Evolutionary conservation across 164 flowering plant genomes (phyloP), one percentile per base, ranked within the genome.

Genomic region (Aristolochia fimbriata): DNA sequence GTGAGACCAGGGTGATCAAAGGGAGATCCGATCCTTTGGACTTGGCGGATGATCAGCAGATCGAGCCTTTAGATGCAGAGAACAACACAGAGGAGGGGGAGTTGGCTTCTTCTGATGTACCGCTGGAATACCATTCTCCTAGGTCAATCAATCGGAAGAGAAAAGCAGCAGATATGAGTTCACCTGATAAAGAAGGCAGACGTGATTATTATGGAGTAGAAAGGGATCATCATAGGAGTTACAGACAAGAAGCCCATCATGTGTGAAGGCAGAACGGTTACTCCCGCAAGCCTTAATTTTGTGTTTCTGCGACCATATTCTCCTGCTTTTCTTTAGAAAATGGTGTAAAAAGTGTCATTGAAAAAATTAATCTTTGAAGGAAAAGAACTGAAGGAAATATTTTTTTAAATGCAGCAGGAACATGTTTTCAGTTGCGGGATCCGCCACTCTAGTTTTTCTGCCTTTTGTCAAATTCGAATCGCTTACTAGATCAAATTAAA

Each of bases 41-140:
- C 43, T 37, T 6, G 9, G 43, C 43, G 43, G 43, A 37, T 37
- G 12, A 37, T 37, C 43, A 37, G 43, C 43, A 37, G 43, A 6
- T 7, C 12, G 43, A 64, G 27, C 22, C 23, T 6, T 13, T 30
- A 15, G 47, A 46, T n/a, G 55, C 21, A 17, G 43, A 31, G 30
- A 72, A 69, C 41, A 65, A 59, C 55, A 77, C 73, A 3, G 86
- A 84, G 64, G 89, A 84, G 64, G 86, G 86, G 54, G 86, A 81
- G 68, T 60, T 84, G 19, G 66, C 76, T 6, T 57, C 68, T 22
- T 57, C 55, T 51, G 78, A 74, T 63, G 21, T 50, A n/a, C 70
- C 70, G 41, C 58, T 48, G 47, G 82, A 61, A 20, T 47, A 67
- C 49, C 72, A 46, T 31, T 79, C 85, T 15, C 84, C 91, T 19